Conservation (phyloP, 176 grass and related monocot genomes). For the Sorghum bicolor region Sorghum_bicolor_NCBIv3 NC_012872.2:63600001-63600500, state of each 20-base stretch:
- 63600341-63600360: conserved; percentile 21
- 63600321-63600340: conserved; percentile 40
- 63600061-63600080: too few relatives aligned
- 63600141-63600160: background rate
- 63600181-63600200: conserved; percentile 1
- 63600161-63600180: background rate
- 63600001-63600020: too few relatives aligned
- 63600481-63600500: conserved; percentile 91
- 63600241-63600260: conserved; percentile 90
- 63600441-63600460: conserved; percentile 86
- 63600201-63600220: conserved; percentile 58
- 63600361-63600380: background rate
- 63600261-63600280: conserved; percentile 85
- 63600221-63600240: conserved; percentile 85
- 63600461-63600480: conserved; percentile 82
- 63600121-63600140: background rate
- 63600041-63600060: too few relatives aligned
- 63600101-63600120: too few relatives aligned
- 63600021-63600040: too few relatives aligned
- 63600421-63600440: conserved; percentile 86
- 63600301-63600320: conserved; percentile 91
- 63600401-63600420: conserved; percentile 96
- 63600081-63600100: too few relatives aligned
- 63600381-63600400: background rate
- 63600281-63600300: conserved; percentile 93